Evolutionary conservation across 2,329 filamentous ascomycete genomes (phyloP), one percentile per base, ranked within the genome.

Genomic region (Alternaria ventricosa): DNA sequence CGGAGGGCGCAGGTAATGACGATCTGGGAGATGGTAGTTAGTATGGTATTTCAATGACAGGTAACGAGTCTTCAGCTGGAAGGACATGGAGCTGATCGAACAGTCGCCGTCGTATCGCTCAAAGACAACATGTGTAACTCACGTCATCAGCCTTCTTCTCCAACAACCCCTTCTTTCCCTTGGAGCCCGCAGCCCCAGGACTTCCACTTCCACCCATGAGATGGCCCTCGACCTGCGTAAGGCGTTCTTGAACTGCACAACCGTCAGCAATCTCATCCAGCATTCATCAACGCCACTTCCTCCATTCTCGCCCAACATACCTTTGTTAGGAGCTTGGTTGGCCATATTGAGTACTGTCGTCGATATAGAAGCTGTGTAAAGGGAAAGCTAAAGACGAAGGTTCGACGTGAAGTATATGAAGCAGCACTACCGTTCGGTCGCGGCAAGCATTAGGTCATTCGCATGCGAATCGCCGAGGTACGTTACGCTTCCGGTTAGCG

Each of bases 1-100:
- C 96, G 93, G 76, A 97, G 92, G 72, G 92, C 93, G 71, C 92
- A 93, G 66, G 96, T 98, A 67, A 99, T 89, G 75, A 99, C 96
- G 70, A 98, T 89, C 77, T 82, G 54, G 23, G 33, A 45, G 13
- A 12, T 30, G 27, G 7, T 9, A 15, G 54, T 66, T 20, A 64
- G 69, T 60, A 41, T 57, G 27, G 11, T 11, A 9, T 46, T 20
- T 12, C 10, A 6, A 6, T n/a, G 8, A 5, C 2, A 33, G 2
- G 6, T 4, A 33, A 46, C 1, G 12, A 12, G 30, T 36, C 49
- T 18, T 36, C 20, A 36, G 12, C 18, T 53, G 13, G 12, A 5
- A 36, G 3, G 9, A 36, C 28, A 8, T 36, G 4, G 20, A 36
- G 20, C 9, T 3, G 28, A 47, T 60, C 18, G 18, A 23, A 36